These are phyloP conservation scores for Cerrena zonata DNA, from an alignment of 1,284 basidiomycete genomes.

Conservation along the genomic window DNA sequence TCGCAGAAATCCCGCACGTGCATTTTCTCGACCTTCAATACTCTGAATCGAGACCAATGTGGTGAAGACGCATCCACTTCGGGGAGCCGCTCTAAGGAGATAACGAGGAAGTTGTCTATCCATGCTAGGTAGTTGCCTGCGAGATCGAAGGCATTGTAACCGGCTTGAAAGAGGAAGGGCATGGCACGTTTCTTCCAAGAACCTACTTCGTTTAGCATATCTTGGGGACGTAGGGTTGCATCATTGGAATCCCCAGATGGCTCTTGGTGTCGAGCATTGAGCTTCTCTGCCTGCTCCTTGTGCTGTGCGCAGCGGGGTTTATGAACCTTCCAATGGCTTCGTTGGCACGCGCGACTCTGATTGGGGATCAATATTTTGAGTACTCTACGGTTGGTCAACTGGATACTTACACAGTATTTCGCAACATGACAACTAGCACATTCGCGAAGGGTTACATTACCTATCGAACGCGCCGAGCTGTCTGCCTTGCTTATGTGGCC, in stretches of 20 bases:
- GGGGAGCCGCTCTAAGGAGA: not conserved
- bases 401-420: not conserved
- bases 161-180: not conserved
- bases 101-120: not conserved
- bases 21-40: not conserved
- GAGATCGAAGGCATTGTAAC: not conserved
- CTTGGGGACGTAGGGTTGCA: not conserved
- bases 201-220: not conserved
- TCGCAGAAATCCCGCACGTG: not conserved
- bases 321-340: slow-evolving; percentile 12
- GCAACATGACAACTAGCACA: not conserved
- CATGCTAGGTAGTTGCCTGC: not conserved
- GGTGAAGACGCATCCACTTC: not conserved
- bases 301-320: slow-evolving; percentile 8
- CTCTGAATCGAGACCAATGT: not conserved
- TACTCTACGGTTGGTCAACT: not conserved
- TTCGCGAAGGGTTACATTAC: not conserved
- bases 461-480: not conserved
- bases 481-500: not conserved
- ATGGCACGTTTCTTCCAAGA: not conserved
- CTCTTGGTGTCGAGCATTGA: not conserved
- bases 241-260: not conserved
- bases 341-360: slow-evolving; percentile 12
- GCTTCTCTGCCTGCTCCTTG: not conserved
- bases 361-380: not conserved